A percentile compares a stretch with the other conserved stretches of the same genome.
Conservation (phyloP, 805 yeast genomes). For the Ogataea angusta region DNA sequence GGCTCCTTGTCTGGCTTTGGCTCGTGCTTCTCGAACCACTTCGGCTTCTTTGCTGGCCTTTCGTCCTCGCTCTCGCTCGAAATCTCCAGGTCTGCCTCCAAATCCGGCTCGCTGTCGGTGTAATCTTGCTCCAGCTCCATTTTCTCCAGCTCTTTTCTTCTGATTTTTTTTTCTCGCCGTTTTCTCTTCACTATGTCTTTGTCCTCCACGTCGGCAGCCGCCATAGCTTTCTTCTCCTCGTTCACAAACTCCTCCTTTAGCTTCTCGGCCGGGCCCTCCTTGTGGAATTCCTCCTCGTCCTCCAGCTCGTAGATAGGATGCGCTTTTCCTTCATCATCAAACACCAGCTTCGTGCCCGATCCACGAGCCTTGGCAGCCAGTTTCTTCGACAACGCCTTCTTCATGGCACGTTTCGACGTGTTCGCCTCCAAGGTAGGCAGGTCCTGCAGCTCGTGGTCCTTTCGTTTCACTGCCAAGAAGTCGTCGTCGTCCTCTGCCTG, state of each 20-base stretch:
- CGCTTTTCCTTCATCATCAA: slow-evolving; percentile 93
- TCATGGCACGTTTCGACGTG: slow-evolving; percentile 78
- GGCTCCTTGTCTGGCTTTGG: slow-evolving; percentile 28
- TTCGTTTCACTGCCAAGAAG: slow-evolving; percentile 76
- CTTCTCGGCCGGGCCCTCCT: slow-evolving; percentile 56
- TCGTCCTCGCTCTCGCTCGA: slow-evolving; percentile 35
- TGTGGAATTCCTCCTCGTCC: slow-evolving; percentile 81
- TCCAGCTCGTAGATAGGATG: slow-evolving; percentile 90
- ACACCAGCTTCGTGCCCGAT: slow-evolving; percentile 71
- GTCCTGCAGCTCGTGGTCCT: slow-evolving; percentile 67
- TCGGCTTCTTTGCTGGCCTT: slow-evolving; percentile 37
- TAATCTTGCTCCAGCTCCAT: slow-evolving; percentile 33
- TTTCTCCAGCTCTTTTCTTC: slow-evolving; percentile 77
- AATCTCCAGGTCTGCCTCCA: slow-evolving; percentile 22
- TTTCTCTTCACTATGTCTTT: slow-evolving; percentile 74
- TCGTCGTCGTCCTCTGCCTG: slow-evolving; percentile 57
- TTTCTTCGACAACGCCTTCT: slow-evolving; percentile 85
- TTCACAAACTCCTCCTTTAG: slow-evolving; percentile 68
- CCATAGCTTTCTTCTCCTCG: slow-evolving; percentile 69
- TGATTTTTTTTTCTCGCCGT: slow-evolving; percentile 82
- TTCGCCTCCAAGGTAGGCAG: slow-evolving; percentile 59
- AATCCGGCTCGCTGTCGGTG: slow-evolving; percentile 27
- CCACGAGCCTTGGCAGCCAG: slow-evolving; percentile 58
- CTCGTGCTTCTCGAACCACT: slow-evolving; percentile 46
- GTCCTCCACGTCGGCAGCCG: slow-evolving; percentile 69